Evolutionary conservation across 306 rosid genomes (phyloP).

Genomic region (Prunus armeniaca): DNA sequence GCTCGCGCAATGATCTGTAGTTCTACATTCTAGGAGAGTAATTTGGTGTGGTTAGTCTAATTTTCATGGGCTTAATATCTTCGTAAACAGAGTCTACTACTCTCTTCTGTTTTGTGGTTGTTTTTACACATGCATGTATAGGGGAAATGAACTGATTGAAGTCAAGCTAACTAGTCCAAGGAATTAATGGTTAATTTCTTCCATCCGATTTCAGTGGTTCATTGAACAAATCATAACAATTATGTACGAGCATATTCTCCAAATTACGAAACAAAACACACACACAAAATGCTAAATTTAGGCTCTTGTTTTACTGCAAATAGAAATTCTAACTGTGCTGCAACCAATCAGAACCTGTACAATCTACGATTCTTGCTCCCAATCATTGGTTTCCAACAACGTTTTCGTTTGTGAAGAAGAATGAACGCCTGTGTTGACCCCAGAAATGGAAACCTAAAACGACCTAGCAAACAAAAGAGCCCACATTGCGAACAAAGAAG

Average conservation of each 20-base stretch:
- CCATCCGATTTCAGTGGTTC: background rate
- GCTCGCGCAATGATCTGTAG: no score
- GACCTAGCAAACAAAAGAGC: conserved; percentile 13
- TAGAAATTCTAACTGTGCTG: background rate
- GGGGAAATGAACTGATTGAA: background rate
- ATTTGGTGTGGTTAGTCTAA: no score
- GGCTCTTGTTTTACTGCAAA: background rate
- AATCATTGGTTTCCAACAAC: conserved; percentile 27
- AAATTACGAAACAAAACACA: background rate
- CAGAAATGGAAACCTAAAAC: conserved; percentile 26
- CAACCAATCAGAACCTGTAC: conserved; percentile 18
- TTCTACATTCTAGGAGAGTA: no score
- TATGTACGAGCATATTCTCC: background rate
- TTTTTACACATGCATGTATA: background rate
- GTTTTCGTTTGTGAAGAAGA: background rate
- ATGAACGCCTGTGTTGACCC: conserved; percentile 5
- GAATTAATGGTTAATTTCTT: background rate
- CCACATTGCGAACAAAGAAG: conserved; percentile 7
- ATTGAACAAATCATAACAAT: background rate
- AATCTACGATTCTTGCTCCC: conserved; percentile 26
- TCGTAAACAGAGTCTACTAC: no score
- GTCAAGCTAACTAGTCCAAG: background rate
- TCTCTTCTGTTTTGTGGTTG: no score
- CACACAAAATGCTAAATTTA: conserved; percentile 4
- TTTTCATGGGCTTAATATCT: no score